Evolutionary conservation across 139 green algal species (phyloP).

Genomic region (Desmodesmus armatus): DNA sequence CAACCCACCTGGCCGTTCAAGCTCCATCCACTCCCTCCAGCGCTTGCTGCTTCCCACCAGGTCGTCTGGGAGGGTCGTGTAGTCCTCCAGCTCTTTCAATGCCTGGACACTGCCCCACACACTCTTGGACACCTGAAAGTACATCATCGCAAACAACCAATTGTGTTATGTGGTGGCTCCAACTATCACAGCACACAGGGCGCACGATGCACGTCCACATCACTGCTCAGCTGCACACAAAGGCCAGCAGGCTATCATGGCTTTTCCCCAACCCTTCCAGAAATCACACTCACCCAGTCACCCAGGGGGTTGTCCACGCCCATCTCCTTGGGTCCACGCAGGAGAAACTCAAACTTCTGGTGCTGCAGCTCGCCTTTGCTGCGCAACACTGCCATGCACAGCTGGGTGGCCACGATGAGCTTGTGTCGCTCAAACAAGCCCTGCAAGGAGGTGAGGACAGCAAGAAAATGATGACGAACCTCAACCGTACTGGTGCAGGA

Average conservation of each 20-base stretch:
- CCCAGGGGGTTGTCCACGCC: slow-evolving; percentile 81
- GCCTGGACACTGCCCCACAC: slow-evolving; percentile 50
- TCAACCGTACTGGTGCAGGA: no score
- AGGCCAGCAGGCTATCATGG: no score
- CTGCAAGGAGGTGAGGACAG: no score
- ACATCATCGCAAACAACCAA: no score
- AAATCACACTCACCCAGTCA: slow-evolving; percentile 87
- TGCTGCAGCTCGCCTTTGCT: slow-evolving; percentile 76
- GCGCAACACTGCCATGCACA: slow-evolving; percentile 86
- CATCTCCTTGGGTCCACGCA: slow-evolving; percentile 78
- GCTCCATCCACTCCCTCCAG: slow-evolving; percentile 94
- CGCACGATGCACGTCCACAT: no score
- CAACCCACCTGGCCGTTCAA: slow-evolving; percentile 71
- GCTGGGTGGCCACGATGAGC: slow-evolving; percentile 91
- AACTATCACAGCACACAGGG: no score
- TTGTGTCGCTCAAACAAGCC: slow-evolving; percentile 97
- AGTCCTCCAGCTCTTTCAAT: slow-evolving; percentile 87
- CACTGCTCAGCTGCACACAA: no score
- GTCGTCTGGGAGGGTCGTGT: slow-evolving; percentile 85
- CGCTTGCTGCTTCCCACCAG: slow-evolving; percentile 85
- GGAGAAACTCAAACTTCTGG: slow-evolving; percentile 87
- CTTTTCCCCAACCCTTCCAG: no score
- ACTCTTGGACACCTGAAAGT: no score
- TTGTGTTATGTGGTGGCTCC: no score
- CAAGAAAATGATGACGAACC: no score